Evolutionary conservation across 345 rosid species (phyloP), one percentile per base, ranked within the genome.

Genomic region (Camelina laxa): DNA sequence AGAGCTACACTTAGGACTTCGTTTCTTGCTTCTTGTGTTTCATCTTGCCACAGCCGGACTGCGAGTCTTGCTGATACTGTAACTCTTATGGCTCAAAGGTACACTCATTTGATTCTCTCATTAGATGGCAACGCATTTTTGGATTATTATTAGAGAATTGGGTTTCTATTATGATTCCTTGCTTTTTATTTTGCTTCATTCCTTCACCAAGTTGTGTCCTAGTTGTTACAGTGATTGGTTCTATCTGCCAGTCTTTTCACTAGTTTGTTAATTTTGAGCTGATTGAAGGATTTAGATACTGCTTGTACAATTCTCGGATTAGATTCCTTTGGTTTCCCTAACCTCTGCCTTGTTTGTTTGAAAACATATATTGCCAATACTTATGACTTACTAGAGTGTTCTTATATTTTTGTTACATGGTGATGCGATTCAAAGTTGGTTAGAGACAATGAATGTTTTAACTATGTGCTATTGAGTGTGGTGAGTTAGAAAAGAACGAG

Each of bases 1-100:
- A 88, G 98, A 94, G 97, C 98, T 67, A 93, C 93, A 20, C 91
- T 94, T 41, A 85, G 98, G 74, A 90, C 98, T 75, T 94, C 97
- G 0, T 94, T 94, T 87, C 87, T 94, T 65, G 98, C 98, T 61
- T 91, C 98, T 1, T 94, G 97, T 64, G 97, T 91, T 74, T 94
- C 97, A 2, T 95, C 98, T 30, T 94, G 97, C 80, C 97, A 85
- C 75, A 90, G 89, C 74, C 85, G 89, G 65, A 88, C 89, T 2
- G 82, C 87, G 86, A 88, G 93, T 79, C 91, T 90, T 38, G 84
- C 90, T 35, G 98, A 94, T 80, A 90, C 95, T 30, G 95, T 94
- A 17, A 84, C 90, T 53, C 91, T 94, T 27, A 94, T 94, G 97
- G 95, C 96, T 72, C 93, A 87, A 79, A 90, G 98, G 98, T 87